Percentiles rank a stretch among this genome's conserved stretches.
Evolutionary conservation across 192 early-diverging fungal genomes (phyloP).

Genomic region (Neocallimastix lanati): DNA sequence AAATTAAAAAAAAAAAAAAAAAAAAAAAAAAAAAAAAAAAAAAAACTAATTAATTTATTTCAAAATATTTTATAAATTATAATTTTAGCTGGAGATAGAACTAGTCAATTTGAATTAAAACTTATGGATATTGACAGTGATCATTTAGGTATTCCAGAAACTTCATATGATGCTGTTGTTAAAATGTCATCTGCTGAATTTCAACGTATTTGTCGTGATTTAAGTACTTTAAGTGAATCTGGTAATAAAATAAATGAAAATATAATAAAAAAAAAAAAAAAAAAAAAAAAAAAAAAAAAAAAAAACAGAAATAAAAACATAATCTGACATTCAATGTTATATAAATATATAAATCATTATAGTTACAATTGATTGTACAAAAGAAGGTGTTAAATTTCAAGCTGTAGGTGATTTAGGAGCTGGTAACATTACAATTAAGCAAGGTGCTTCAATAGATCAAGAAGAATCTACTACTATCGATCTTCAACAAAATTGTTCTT

Average conservation of each 20-base stretch:
- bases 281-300: too few relatives aligned
- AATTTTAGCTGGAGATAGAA: conserved; percentile 36
- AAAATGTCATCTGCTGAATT: conserved; percentile 80
- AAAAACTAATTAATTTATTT: too few relatives aligned
- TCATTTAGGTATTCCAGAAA: conserved; percentile 87
- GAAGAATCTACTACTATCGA: conserved; percentile 54
- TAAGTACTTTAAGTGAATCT: conserved; percentile 65
- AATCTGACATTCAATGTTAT: too few relatives aligned
- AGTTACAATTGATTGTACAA: conserved; percentile 75
- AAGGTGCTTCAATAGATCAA: conserved; percentile 44
- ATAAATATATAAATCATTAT: too few relatives aligned
- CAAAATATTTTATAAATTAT: too few relatives aligned
- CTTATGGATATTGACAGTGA: conserved; percentile 97
- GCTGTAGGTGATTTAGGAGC: conserved; percentile 75
- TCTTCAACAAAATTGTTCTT: conserved; percentile 54
- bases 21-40: too few relatives aligned
- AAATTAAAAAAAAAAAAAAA: too few relatives aligned
- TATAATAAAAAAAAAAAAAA: not conserved
- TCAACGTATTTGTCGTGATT: conserved; percentile 76
- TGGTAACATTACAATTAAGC: conserved; percentile 66
- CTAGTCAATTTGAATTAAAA: conserved; percentile 88
- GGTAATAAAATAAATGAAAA: conserved; percentile 15
- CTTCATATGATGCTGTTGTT: conserved; percentile 79
- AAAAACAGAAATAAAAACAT: too few relatives aligned
- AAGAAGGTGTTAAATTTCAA: conserved; percentile 84